Conservation (phyloP, 2,329 filamentous ascomycete species). For the Cordyceps javanica region DNA sequence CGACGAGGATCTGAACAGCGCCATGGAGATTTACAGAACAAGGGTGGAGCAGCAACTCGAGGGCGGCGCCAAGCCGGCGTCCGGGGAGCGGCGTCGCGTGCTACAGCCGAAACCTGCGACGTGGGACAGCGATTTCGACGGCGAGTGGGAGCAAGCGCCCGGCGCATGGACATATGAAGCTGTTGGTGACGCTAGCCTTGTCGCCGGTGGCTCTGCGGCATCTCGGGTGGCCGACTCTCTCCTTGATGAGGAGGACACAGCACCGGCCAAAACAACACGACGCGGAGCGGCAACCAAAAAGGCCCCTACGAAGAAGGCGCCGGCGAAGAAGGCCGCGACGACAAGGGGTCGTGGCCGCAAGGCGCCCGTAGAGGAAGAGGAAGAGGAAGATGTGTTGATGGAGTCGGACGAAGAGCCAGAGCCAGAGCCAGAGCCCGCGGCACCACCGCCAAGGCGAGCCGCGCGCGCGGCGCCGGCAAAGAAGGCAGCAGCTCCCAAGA, state of each 20-base stretch:
- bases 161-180: slow-evolving; percentile 43
- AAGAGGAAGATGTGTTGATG: too few species aligned
- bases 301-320: slow-evolving; percentile 40
- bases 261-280: slow-evolving; percentile 27
- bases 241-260: slow-evolving; percentile 41
- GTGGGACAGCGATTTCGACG: slow-evolving; percentile 90
- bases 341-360: slow-evolving; percentile 31
- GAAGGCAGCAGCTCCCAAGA: slow-evolving; percentile 6
- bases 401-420: slow-evolving; percentile 34
- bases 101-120: slow-evolving; percentile 69
- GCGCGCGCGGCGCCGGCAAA: slow-evolving; percentile 14
- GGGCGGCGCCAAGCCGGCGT: slow-evolving; percentile 46
- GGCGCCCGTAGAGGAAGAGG: slow-evolving; percentile 22
- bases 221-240: slow-evolving; percentile 16
- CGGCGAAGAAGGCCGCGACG: slow-evolving; percentile 26
- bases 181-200: slow-evolving; percentile 12
- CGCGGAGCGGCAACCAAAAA: slow-evolving; percentile 37
- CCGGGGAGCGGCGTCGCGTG: slow-evolving; percentile 31
- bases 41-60: slow-evolving; percentile 67
- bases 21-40: slow-evolving; percentile 66
- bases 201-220: slow-evolving; percentile 16
- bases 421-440: slow-evolving; percentile 30
- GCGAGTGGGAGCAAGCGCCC: slow-evolving; percentile 75
- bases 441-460: slow-evolving; percentile 21
- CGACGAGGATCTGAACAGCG: slow-evolving; percentile 59